Conservation (phyloP, 2,329 filamentous ascomycete species). For the Domatiomyces globalis region DNA sequence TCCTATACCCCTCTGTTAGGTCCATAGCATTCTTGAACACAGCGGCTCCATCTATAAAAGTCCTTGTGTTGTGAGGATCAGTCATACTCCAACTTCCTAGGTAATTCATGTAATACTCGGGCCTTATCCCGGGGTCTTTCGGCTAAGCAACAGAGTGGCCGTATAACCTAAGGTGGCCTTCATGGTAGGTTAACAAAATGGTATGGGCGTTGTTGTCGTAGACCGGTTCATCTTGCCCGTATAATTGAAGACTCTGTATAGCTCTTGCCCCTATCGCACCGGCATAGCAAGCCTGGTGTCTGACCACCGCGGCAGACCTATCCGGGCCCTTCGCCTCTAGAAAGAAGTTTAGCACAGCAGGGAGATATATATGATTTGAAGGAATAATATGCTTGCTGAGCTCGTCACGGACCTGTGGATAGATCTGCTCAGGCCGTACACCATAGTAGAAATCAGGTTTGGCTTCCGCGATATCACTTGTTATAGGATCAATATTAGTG, state of each 20-base stretch:
- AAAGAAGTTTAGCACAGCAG: no score
- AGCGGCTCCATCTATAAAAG: conserved; percentile 23
- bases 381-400: conserved; percentile 20
- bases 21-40: conserved; percentile 29
- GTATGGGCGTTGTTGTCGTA: conserved; percentile 30
- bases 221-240: conserved; percentile 19
- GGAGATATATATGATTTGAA: conserved; percentile 20
- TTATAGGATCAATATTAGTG: conserved; percentile 25
- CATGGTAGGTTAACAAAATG: conserved; percentile 27
- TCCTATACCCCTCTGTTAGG: conserved; percentile 24
- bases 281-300: conserved; percentile 26
- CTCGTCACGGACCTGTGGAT: conserved; percentile 18
- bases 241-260: conserved; percentile 22
- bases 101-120: conserved; percentile 30
- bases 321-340: conserved; percentile 27
- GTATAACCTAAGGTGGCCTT: conserved; percentile 28
- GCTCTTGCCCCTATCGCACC: conserved; percentile 23
- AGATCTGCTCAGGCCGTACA: conserved; percentile 20
- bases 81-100: conserved; percentile 22
- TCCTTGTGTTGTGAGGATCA: conserved; percentile 14
- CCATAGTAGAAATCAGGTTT: conserved; percentile 24
- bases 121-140: conserved; percentile 7
- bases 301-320: conserved; percentile 21
- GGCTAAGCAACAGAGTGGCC: no score
- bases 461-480: conserved; percentile 16